Conservation (phyloP, 805 yeast genomes). For the Saccharomycopsis oosterbeekiorum region DNA sequence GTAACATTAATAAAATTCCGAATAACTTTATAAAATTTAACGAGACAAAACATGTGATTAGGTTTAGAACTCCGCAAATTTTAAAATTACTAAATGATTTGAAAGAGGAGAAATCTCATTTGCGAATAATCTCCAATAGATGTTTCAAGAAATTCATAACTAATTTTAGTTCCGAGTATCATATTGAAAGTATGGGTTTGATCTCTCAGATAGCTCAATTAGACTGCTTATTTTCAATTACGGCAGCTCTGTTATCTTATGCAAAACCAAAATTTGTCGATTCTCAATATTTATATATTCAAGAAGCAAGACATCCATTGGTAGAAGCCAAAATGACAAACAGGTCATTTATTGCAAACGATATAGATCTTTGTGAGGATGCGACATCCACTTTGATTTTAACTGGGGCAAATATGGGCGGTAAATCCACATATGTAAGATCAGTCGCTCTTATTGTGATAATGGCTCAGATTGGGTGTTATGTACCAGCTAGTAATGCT, state of each 20-base stretch:
- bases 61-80: slow-evolving; percentile 62
- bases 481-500: slow-evolving; percentile 57
- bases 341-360: slow-evolving; percentile 52
- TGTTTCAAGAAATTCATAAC: slow-evolving; percentile 35
- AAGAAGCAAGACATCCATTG: slow-evolving; percentile 57
- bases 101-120: slow-evolving; percentile 50
- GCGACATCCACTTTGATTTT: slow-evolving; percentile 46
- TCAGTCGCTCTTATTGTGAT: slow-evolving; percentile 62
- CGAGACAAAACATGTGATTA: slow-evolving; percentile 55
- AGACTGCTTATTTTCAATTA: slow-evolving; percentile 60
- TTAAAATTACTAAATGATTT: slow-evolving; percentile 40
- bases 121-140: slow-evolving; percentile 36
- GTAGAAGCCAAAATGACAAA: slow-evolving; percentile 38
- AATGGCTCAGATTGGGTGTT: slow-evolving; percentile 72
- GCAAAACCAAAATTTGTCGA: slow-evolving; percentile 43
- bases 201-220: slow-evolving; percentile 41
- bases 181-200: slow-evolving; percentile 30
- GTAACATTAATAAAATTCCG: slow-evolving; percentile 50
- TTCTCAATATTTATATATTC: slow-evolving; percentile 38
- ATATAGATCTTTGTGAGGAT: slow-evolving; percentile 35
- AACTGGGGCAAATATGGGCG: slow-evolving; percentile 88
- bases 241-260: slow-evolving; percentile 46
- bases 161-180: slow-evolving; percentile 30
- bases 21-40: slow-evolving; percentile 67
- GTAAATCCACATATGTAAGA: slow-evolving; percentile 68